A percentile compares a stretch with the other conserved stretches of the same genome.
Evolutionary conservation across 2,329 filamentous ascomycete genomes (phyloP).

Genomic region (Trichophaea hybrida): DNA sequence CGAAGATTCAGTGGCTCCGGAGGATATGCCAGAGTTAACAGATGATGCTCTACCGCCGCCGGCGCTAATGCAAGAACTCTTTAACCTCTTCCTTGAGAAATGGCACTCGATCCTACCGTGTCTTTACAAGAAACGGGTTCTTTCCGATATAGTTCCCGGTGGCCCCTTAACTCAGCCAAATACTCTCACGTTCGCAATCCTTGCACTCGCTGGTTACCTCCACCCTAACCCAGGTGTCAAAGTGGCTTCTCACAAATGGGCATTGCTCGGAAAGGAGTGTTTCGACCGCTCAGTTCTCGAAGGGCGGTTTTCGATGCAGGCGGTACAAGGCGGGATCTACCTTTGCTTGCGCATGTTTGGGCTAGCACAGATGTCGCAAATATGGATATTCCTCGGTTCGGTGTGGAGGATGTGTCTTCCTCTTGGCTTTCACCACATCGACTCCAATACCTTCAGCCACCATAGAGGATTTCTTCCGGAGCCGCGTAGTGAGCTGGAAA

Average conservation of each 20-base stretch:
- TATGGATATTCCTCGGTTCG: conserved; percentile 20
- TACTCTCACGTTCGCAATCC: conserved; percentile 15
- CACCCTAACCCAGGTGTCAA: conserved; percentile 11
- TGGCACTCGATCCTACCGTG: conserved; percentile 19
- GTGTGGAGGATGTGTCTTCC: conserved; percentile 21
- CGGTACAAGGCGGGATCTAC: conserved; percentile 20
- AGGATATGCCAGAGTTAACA: neutral
- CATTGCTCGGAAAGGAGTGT: conserved; percentile 10
- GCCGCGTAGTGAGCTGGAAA: conserved; percentile 18
- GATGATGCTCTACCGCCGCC: neutral
- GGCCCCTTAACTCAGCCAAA: conserved; percentile 10
- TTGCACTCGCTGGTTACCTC: conserved; percentile 15
- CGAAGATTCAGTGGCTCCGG: neutral
- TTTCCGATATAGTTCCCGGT: conserved; percentile 9
- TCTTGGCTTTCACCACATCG: conserved; percentile 19
- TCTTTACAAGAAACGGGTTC: conserved; percentile 17
- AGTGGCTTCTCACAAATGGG: conserved; percentile 9
- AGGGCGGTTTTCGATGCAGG: conserved; percentile 12
- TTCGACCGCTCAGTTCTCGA: conserved; percentile 15
- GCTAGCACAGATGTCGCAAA: conserved; percentile 14
- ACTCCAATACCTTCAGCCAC: conserved; percentile 14
- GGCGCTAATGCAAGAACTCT: conserved; percentile 9
- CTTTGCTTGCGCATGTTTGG: conserved; percentile 17
- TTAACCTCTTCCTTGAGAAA: conserved; percentile 17
- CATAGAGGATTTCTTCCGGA: conserved; percentile 11